A percentile compares a stretch with the other conserved stretches of the same genome.
Evolutionary conservation across 2,329 filamentous ascomycete genomes (phyloP).

Genomic region (Calonectria pauciramosa): DNA sequence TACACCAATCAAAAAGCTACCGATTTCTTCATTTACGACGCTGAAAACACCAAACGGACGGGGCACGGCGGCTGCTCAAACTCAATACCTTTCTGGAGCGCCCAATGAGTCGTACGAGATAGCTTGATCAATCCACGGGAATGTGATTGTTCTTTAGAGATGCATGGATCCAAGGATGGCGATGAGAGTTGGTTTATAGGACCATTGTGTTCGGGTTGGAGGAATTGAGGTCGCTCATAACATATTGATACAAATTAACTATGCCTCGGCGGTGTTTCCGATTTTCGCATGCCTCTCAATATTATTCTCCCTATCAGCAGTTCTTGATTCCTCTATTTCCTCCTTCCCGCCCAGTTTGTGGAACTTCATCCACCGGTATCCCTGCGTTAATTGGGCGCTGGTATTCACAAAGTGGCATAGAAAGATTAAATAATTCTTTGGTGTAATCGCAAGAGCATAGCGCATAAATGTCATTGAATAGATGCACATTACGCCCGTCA

Average conservation of each 20-base stretch:
- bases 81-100: too few species aligned
- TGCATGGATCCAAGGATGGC: too few species aligned
- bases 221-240: too few species aligned
- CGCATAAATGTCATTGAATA: slow-evolving; percentile 82
- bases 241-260: background rate
- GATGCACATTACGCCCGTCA: slow-evolving; percentile 76
- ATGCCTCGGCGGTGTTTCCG: background rate
- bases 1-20: too few species aligned
- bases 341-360: slow-evolving; percentile 72
- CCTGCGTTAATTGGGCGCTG: slow-evolving; percentile 76
- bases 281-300: background rate
- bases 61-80: too few species aligned
- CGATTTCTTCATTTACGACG: too few species aligned
- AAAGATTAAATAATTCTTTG: slow-evolving; percentile 79
- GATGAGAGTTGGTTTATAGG: too few species aligned
- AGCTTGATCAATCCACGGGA: too few species aligned
- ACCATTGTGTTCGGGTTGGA: too few species aligned
- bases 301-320: background rate
- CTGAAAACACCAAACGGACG: too few species aligned
- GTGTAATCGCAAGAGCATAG: slow-evolving; percentile 76
- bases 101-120: too few species aligned
- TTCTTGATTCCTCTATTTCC: slow-evolving; percentile 35
- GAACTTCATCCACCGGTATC: slow-evolving; percentile 76
- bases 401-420: slow-evolving; percentile 79
- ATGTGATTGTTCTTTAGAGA: too few species aligned